Evolutionary conservation across 2,329 filamentous ascomycete species (phyloP).

Genomic region (Zasmidium angulare): DNA sequence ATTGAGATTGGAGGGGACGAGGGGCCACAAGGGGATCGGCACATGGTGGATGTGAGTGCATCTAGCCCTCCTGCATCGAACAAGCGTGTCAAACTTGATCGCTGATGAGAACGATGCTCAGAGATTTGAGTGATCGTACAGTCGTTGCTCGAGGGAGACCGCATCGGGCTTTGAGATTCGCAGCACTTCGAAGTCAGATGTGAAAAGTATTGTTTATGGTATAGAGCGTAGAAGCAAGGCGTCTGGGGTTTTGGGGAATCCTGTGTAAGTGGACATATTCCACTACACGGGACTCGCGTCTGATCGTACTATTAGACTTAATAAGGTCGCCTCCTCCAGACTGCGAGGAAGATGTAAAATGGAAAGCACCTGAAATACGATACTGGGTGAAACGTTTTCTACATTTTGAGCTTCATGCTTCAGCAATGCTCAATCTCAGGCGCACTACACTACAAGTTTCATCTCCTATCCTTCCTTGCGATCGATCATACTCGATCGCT

Average conservation of each 20-base stretch:
- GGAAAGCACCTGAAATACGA: neutral
- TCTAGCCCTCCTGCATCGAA: neutral
- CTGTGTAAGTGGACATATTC: neutral
- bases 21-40: too few species aligned
- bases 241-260: neutral
- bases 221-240: neutral
- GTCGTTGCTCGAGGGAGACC: neutral
- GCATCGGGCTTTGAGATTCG: neutral
- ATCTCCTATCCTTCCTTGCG: neutral
- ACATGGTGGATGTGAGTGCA: neutral
- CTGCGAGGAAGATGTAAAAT: too few species aligned
- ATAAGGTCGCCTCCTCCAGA: neutral
- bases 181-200: neutral
- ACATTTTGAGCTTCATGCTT: neutral
- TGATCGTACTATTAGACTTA: neutral
- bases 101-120: neutral
- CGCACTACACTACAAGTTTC: neutral
- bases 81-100: neutral
- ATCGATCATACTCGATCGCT: neutral
- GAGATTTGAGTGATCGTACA: neutral
- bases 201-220: neutral
- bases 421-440: neutral
- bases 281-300: neutral
- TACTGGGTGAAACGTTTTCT: too few species aligned
- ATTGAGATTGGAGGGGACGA: constrained; percentile 57